Evolutionary conservation across 805 yeast genomes (phyloP).

Genomic region (Wickerhamomyces bovis): DNA sequence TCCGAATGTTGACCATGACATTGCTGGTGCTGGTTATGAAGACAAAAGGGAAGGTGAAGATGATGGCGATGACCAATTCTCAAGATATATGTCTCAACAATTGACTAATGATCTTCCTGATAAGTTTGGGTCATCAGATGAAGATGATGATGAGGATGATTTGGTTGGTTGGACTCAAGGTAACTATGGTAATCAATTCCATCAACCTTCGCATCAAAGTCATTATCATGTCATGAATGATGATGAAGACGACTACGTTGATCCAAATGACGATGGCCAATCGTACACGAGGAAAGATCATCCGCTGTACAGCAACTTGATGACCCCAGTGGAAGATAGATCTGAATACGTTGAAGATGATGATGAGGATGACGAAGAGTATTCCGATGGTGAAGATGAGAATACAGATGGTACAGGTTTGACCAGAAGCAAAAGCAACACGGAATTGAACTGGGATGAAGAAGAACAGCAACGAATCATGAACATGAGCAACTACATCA

Average conservation of each 20-base stretch:
- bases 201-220: conserved; percentile 8
- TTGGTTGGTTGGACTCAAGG: conserved; percentile 17
- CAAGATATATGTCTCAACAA: conserved; percentile 67
- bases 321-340: conserved; percentile 21
- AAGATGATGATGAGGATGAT: conserved; percentile 29
- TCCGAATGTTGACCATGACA: conserved; percentile 33
- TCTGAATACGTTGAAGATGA: conserved; percentile 20
- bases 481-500: conserved; percentile 26
- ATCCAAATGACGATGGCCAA: conserved; percentile 78
- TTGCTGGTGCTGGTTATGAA: conserved; percentile 23
- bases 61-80: conserved; percentile 23
- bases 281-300: conserved; percentile 58
- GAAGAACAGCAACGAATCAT: conserved; percentile 27
- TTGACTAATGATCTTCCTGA: conserved; percentile 51
- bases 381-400: conserved; percentile 22
- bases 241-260: conserved; percentile 65
- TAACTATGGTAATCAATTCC: not conserved
- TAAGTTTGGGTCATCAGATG: conserved; percentile 54
- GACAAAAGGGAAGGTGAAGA: conserved; percentile 20
- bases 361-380: conserved; percentile 15
- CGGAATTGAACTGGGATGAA: conserved; percentile 30
- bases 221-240: conserved; percentile 23
- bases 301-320: conserved; percentile 44
- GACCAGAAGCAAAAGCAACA: conserved; percentile 31
- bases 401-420: conserved; percentile 26